phyloP scores from a whole-genome alignment of 768 basidiomycete species.

The Trametes maxima region DNA sequence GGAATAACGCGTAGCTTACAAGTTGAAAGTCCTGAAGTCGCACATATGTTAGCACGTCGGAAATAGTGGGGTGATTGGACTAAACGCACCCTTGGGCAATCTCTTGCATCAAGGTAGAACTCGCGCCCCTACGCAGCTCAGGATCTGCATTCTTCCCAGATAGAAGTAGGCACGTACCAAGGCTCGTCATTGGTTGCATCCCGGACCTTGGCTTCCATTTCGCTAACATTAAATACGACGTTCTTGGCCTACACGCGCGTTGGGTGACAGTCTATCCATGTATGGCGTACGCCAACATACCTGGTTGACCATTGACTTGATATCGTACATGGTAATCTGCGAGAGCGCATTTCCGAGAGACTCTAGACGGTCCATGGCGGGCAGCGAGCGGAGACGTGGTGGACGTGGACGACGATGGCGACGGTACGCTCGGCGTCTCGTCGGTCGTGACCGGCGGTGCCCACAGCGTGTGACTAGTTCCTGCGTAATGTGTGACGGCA shows the following conservation, averaged over 20 bases:
- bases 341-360: slow-evolving; percentile 75
- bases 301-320: slow-evolving; percentile 95
- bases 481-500: background rate
- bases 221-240: slow-evolving; percentile 92
- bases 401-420: slow-evolving; percentile 18
- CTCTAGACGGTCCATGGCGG: slow-evolving; percentile 78
- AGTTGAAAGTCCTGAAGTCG: slow-evolving; percentile 92
- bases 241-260: slow-evolving; percentile 75
- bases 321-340: slow-evolving; percentile 87
- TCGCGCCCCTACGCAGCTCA: slow-evolving; percentile 76
- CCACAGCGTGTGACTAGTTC: background rate
- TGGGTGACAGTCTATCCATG: background rate
- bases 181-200: slow-evolving; percentile 99
- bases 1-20: slow-evolving; percentile 54
- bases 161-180: slow-evolving; percentile 55
- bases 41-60: slow-evolving; percentile 9
- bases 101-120: slow-evolving; percentile 97
- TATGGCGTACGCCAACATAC: slow-evolving; percentile 38
- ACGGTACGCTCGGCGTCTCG: slow-evolving; percentile 11
- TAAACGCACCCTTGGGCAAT: slow-evolving; percentile 89
- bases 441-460: slow-evolving; percentile 5
- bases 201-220: slow-evolving; percentile 95
- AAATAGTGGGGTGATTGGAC: slow-evolving; percentile 5
- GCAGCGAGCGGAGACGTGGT: slow-evolving; percentile 18
- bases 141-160: background rate